Base-by-base conservation (phyloP, 305 asterid genomes). In the Caryopteris hybrid region DNA sequence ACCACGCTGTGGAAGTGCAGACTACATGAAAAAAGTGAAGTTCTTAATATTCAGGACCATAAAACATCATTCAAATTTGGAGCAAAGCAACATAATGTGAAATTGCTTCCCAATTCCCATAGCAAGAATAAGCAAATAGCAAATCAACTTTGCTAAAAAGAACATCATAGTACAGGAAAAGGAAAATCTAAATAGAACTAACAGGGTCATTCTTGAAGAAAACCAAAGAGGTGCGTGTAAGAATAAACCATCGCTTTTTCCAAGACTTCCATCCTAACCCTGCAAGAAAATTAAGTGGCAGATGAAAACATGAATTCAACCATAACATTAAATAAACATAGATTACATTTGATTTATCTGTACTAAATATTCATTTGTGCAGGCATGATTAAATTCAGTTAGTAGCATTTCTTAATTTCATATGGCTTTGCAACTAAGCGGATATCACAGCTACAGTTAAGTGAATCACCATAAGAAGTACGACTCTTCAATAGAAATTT, bases 181-280 rank as follows among this genome's bases (percentile, higher is more conserved):
- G 8, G 59, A 46, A 75, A 22, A 39, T 51, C 46, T 47, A 41
- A 58, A 70, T 1, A 25, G 66, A 75, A 86, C 98, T 85, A 73
- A 91, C 99, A 60, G 98, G 97, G 64, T 92, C 96, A 74, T 81
- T 88, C 88, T 92, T 92, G 87, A 90, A 90, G 78, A 90, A 90
- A 63, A 92, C 96, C 90, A 92, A 79, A 29, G 97, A 90, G 69
- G 97, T 88, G 63, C 98, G 97, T 31, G 98, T 92, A 59, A 92
- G 97, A 80, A 92, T 88, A 78, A 92, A 92, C 98, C 97, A 92
- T n/a, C 98, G 88, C 77, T 82, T 92, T 84, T 90, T 92, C 98
- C 98, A 92, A 46, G 92, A 86, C 85, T 85, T 92, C 97, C 97
- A 91, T 47, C 99, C 98, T 74, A 95, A 79, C 68, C 99, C 99